Percentiles rank a stretch among this genome's conserved stretches.
These are phyloP conservation scores for Adansonia madagascariensis DNA, from an alignment of 441 rosid genomes.

Conservation along the genomic window DNA sequence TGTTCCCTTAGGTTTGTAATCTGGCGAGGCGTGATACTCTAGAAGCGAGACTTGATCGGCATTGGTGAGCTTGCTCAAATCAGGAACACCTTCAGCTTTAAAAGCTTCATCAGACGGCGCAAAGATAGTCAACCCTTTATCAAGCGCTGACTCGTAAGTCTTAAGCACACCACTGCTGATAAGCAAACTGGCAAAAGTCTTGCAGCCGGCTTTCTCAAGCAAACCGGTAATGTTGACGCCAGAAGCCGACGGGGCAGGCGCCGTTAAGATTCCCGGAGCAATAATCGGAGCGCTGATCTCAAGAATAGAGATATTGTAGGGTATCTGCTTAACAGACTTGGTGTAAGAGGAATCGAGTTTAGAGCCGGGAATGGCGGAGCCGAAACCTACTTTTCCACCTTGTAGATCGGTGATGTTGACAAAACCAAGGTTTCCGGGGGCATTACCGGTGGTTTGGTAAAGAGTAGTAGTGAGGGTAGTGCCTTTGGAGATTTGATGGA, in stretches of 20 bases:
- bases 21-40: slow-evolving; percentile 67
- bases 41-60: slow-evolving; percentile 76
- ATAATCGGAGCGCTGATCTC: slow-evolving; percentile 71
- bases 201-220: slow-evolving; percentile 86
- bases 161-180: slow-evolving; percentile 71
- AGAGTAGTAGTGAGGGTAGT: slow-evolving; percentile 78
- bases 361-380: slow-evolving; percentile 80
- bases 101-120: slow-evolving; percentile 94
- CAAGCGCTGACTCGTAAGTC: slow-evolving; percentile 60
- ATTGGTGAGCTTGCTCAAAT: slow-evolving; percentile 70
- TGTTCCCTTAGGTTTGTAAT: slow-evolving; percentile 69
- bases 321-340: slow-evolving; percentile 74
- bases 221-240: slow-evolving; percentile 66
- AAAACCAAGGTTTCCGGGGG: slow-evolving; percentile 78
- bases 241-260: slow-evolving; percentile 67
- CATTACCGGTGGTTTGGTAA: slow-evolving; percentile 87
- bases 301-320: slow-evolving; percentile 74
- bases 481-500: slow-evolving; percentile 76
- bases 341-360: slow-evolving; percentile 77
- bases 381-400: slow-evolving; percentile 86
- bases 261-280: slow-evolving; percentile 64
- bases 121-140: slow-evolving; percentile 77
- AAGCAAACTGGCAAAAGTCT: slow-evolving; percentile 69
- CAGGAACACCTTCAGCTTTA: slow-evolving; percentile 70
- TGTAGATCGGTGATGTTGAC: slow-evolving; percentile 81